Percentiles rank a stretch among this genome's conserved stretches.
Evolutionary conservation across 2,329 filamentous ascomycete species (phyloP).

Genomic region (Talaromyces pinophilus): DNA sequence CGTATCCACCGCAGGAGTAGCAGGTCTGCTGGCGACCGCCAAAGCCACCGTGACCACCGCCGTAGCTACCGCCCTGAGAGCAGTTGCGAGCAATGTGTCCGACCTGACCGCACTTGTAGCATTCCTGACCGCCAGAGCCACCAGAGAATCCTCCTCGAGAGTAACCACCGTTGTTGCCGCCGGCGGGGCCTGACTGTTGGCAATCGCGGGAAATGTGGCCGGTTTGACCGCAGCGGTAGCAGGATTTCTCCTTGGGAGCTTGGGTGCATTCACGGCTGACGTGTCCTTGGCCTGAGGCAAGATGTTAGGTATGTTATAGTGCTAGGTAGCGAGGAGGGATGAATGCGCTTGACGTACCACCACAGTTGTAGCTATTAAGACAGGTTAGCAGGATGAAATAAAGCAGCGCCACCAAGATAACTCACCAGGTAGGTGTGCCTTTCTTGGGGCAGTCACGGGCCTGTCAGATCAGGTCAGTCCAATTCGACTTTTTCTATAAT

Average conservation of each 20-base stretch:
- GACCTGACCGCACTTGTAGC: constrained; percentile 97
- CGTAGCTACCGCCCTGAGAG: constrained; percentile 54
- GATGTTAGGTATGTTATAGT: constrained; percentile 29
- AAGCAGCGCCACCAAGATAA: constrained; percentile 24
- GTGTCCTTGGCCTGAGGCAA: constrained; percentile 63
- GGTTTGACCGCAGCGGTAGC: constrained; percentile 67
- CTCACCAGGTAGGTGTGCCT: constrained; percentile 78
- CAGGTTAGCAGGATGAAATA: constrained; percentile 23
- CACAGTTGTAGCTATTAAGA: constrained; percentile 72
- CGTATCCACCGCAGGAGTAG: constrained; percentile 96
- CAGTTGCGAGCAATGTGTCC: constrained; percentile 85
- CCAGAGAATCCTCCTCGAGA: constrained; percentile 19
- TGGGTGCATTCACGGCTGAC: constrained; percentile 90
- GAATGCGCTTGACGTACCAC: constrained; percentile 56
- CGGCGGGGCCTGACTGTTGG: constrained; percentile 49
- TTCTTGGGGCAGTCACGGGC: constrained; percentile 85
- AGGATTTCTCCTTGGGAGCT: constrained; percentile 79
- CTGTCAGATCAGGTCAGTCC: constrained; percentile 44
- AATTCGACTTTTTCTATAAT: not conserved
- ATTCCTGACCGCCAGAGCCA: constrained; percentile 60
- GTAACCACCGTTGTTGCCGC: constrained; percentile 48
- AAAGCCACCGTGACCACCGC: constrained; percentile 53
- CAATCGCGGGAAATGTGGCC: constrained; percentile 89
- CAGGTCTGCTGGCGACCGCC: constrained; percentile 74
- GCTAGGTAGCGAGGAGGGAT: constrained; percentile 23